Base-by-base conservation (phyloP, 2,329 filamentous ascomycete species). In the Phialemoniopsis sp. region DNA sequence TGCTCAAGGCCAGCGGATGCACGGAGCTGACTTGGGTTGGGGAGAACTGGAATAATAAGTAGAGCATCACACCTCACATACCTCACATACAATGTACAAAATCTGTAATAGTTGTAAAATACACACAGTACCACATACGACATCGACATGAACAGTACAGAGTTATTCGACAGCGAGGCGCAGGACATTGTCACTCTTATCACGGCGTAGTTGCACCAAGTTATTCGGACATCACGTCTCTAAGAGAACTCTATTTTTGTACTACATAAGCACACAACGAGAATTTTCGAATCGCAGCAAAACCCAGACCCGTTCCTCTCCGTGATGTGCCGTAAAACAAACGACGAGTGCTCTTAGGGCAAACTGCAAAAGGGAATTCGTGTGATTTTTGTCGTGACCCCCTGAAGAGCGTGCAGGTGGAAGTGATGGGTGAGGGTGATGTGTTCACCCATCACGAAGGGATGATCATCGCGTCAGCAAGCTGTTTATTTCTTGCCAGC, bases 401-500 rank as follows among this genome's bases (percentile, higher is more conserved):
- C 35, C 40, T 42, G 32, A 35, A 34, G 26, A 28, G 14, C 16
- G 33, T n/a, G 37, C 37, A 37, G 39, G 36, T 40, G 39, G 38
- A 28, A 32, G 32, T 34, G 29, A 26, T 33, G 31, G 26, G 18
- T 19, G 29, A 34, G 28, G 28, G 19, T 30, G 29, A 32, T 42
- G 32, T 33, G 32, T 14, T 21, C 14, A 15, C 18, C 28, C 31
- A 29, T 42, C 42, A 46, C 28, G 45, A 47, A 42, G 35, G 34
- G 32, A 21, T 15, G 30, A 34, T 29, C 37, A 44, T 41, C 48
- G 15, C 37, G 29, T 14, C 31, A 29, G 16, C 18, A 45, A 46
- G 46, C 33, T 36, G 57, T 60, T 82, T 86, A 86, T 74, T 86
- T 86, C 82, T 85, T 85, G 66, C 66, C 63, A 63, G 80, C 79